Base-by-base conservation (phyloP, 208 protist genomes). In the Trypanosoma rangeli region DNA sequence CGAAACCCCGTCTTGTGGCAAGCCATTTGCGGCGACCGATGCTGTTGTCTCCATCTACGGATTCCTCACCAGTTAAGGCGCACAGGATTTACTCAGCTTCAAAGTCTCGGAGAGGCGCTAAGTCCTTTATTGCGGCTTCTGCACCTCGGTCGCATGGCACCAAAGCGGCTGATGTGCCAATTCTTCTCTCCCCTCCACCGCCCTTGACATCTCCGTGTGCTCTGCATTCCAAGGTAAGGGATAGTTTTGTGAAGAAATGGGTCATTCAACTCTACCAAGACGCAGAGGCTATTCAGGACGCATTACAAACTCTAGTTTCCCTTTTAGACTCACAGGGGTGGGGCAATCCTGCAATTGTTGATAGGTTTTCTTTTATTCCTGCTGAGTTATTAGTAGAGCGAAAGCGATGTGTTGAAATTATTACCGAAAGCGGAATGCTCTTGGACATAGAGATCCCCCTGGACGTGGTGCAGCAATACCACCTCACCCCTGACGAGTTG, bases 351-450 rank as follows among this genome's bases (percentile, higher is more conserved):
- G 46, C 18, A n/a, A 24, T 22, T 35, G 10, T 12, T 24, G 8
- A 0, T 59, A 33, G 65, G 15, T 8, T 1, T 44, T 22, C 39
- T 58, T 57, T 48, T 22, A 35, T 35, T 74, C 26, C 3, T 79
- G 64, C n/a, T 83, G 81, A 70, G 33, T 83, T 75, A 37, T 10
- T 24, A 61, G 63, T 86, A 24, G 89, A 94, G 76, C 84, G 89
- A 9, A 64, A 65, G 20, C 70, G 69, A n/a, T 94, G 86, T 37
- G 49, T 86, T 10, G 68, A 78, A 37, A 92, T 90, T 39, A 62
- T 94, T 15, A 64, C 78, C 22, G 70, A 83, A 5, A 88, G 86
- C 35, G 85, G 86, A 33, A 90, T 92, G 84, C 76, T 94, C 55
- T 59, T 80, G 24, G 89, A 94, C 67, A 90, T 79, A 29, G 74